Percentiles rank a stretch among this genome's conserved stretches.
These are phyloP conservation scores for Nemania serpens DNA, from an alignment of 2,329 filamentous ascomycete species.

Conservation along the genomic window DNA sequence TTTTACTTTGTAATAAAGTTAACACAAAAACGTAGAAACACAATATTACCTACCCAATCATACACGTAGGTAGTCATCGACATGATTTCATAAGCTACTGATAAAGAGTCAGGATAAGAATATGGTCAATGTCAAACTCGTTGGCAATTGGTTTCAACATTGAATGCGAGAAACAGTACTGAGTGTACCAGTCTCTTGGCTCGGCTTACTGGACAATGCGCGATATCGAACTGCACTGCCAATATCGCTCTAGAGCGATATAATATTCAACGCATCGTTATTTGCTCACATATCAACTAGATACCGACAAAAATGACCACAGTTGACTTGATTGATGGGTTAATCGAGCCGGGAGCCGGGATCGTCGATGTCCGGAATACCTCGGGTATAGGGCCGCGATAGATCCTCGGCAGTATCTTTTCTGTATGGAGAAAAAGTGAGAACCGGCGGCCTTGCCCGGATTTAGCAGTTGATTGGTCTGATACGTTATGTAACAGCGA, in stretches of 20 bases:
- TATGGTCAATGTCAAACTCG: no score
- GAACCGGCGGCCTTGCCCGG: constrained; percentile 13
- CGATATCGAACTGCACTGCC: neutral
- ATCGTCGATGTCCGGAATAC: constrained; percentile 23
- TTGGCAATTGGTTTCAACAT: no score
- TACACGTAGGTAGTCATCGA: neutral
- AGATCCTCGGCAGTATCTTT: constrained; percentile 22
- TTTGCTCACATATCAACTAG: neutral
- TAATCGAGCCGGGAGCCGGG: constrained; percentile 10
- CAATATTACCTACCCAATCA: neutral
- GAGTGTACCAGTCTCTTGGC: neutral
- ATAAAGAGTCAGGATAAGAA: no score
- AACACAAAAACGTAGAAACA: neutral
- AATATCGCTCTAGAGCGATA: neutral
- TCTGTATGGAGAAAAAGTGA: constrained; percentile 5
- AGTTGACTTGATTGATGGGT: neutral
- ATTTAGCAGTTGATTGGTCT: constrained; percentile 13
- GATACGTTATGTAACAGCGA: neutral
- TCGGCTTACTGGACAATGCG: neutral
- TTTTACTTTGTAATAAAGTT: no score
- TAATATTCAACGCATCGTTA: neutral
- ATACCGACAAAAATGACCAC: neutral
- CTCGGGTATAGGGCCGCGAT: constrained; percentile 23
- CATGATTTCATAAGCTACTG: neutral
- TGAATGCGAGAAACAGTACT: no score